Evolutionary conservation across 352 stramenopile genomes (phyloP), one percentile per base, ranked within the genome.

Genomic region (Globisporangium radiosum): DNA sequence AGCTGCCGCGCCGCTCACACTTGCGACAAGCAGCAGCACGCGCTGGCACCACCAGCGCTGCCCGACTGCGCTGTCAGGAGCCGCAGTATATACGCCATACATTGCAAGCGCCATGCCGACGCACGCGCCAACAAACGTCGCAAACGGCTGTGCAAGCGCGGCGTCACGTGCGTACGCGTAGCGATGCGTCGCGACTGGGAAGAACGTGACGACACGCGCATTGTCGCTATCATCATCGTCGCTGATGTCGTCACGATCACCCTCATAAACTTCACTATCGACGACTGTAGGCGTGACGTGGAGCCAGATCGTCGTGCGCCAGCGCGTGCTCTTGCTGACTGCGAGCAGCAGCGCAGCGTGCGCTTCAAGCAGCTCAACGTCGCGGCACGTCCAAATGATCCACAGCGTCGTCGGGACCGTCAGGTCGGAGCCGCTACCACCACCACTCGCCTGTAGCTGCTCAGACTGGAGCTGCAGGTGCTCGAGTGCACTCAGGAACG

Each of bases 401-500:
- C 73, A 87, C 37, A 85, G 39, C 17, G 65, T 79, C 19, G 64
- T 68, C 6, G 73, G 76, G 7, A 82, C 59, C 43, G 40, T 42
- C 15, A 38, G 33, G 8, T 17, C 7, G 2, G 25, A 33, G 25
- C 25, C 25, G 25, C 25, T 33, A 3, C 25, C 25, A 33, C 25
- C 25, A 3, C 25, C 25, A 33, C 25, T 33, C 19, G 51, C 0
- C 38, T 36, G n/a, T 38, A 45, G 43, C 37, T 8, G 33, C 44
- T 73, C 64, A 9, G 70, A 72, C n/a, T 73, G 57, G 5, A 77
- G 48, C 61, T 68, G 68, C 4, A 86, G 48, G 47, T 88, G 77
- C 67, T 88, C 77, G 0, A 89, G 42, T 15, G 83, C 51, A 45
- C 78, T 87, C 25, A 92, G 50, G 54, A 92, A 89, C 37, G 82